Evolutionary conservation across 1,139 yeast genomes (phyloP).

Genomic region (Arxiozyma slooffiae): DNA sequence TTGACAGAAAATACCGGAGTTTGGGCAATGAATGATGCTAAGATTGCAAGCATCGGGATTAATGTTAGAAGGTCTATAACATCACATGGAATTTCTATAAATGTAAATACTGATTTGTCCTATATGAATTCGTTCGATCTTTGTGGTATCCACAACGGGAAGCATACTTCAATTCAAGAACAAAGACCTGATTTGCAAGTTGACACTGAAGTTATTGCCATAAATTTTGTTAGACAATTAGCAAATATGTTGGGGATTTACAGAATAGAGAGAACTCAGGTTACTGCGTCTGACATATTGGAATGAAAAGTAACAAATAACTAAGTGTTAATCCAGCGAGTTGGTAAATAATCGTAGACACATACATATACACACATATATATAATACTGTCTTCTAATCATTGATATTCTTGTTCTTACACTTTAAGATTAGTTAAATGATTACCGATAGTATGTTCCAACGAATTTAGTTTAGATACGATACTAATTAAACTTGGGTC

Average conservation of each 20-base stretch:
- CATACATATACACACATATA: neutral
- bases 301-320: neutral
- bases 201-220: slow-evolving; percentile 39
- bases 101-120: slow-evolving; percentile 61
- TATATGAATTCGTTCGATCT: slow-evolving; percentile 65
- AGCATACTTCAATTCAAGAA: slow-evolving; percentile 42
- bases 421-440: slow-evolving; percentile 28
- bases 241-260: slow-evolving; percentile 41
- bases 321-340: neutral
- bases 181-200: slow-evolving; percentile 18
- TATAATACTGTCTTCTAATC: no score
- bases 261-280: slow-evolving; percentile 35
- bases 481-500: slow-evolving; percentile 40
- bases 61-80: slow-evolving; percentile 79
- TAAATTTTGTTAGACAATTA: slow-evolving; percentile 43
- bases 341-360: neutral
- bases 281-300: slow-evolving; percentile 19
- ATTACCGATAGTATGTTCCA: slow-evolving; percentile 31
- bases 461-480: slow-evolving; percentile 34
- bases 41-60: slow-evolving; percentile 85
- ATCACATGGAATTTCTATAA: slow-evolving; percentile 82
- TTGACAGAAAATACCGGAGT: slow-evolving; percentile 75
- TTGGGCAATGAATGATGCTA: slow-evolving; percentile 56
- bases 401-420: neutral
- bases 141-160: slow-evolving; percentile 69